phyloP scores from a whole-genome alignment of 2,329 filamentous ascomycete genomes.

The Hypocrella siamensis region DNA sequence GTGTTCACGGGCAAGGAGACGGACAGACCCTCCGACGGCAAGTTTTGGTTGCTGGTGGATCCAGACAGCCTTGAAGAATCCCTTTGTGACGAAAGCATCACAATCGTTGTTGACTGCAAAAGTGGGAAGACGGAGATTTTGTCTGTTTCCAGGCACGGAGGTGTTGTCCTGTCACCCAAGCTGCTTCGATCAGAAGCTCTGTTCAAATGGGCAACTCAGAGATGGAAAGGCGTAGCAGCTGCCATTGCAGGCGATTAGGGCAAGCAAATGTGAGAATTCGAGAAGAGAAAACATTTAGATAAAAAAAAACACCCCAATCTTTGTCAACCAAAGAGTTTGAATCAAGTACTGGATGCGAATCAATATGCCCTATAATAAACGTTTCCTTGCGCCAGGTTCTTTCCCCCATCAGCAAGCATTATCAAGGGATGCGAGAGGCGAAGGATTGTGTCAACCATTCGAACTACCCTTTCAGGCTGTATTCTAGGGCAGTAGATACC shows the following conservation, averaged over 20 bases:
- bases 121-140: slow-evolving; percentile 41
- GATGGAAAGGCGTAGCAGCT: slow-evolving; percentile 19
- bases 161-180: slow-evolving; percentile 49
- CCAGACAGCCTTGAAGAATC: slow-evolving; percentile 83
- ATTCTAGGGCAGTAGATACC: slow-evolving; percentile 84
- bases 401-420: no score
- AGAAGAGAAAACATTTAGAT: no score
- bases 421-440: background rate
- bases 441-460: slow-evolving; percentile 55
- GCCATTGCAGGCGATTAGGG: slow-evolving; percentile 12
- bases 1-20: slow-evolving; percentile 57
- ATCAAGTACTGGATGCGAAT: background rate
- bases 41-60: slow-evolving; percentile 69
- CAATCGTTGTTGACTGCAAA: slow-evolving; percentile 56
- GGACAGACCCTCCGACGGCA: slow-evolving; percentile 25
- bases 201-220: slow-evolving; percentile 15
- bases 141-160: slow-evolving; percentile 72
- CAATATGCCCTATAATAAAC: background rate
- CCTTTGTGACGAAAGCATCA: slow-evolving; percentile 70
- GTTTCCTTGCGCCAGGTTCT: background rate
- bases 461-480: slow-evolving; percentile 65
- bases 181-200: slow-evolving; percentile 50
- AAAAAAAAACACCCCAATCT: no score
- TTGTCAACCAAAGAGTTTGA: background rate
- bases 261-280: no score